Percentiles rank a stretch among this genome's conserved stretches.
Conservation (phyloP, 2,329 filamentous ascomycete species). For the Colletotrichum australisinense region DNA sequence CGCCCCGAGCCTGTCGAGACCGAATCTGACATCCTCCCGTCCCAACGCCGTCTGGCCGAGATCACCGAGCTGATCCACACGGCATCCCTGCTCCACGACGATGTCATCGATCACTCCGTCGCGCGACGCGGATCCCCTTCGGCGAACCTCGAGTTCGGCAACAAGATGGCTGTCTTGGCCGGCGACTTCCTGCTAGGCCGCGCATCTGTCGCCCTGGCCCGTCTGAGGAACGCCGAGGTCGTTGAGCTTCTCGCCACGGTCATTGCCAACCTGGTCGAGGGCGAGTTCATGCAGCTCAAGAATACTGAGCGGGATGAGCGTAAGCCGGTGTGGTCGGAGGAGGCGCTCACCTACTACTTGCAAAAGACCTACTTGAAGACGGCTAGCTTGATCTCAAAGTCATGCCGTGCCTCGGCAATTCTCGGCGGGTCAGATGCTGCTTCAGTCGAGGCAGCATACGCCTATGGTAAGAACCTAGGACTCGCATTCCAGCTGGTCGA, state of each 20-base stretch:
- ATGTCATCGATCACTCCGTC: slow-evolving; percentile 94
- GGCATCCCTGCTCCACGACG: slow-evolving; percentile 94
- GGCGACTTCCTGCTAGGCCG: slow-evolving; percentile 96
- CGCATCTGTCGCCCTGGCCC: slow-evolving; percentile 91
- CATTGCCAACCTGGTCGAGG: slow-evolving; percentile 96
- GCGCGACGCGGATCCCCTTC: slow-evolving; percentile 86
- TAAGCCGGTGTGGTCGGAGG: slow-evolving; percentile 86
- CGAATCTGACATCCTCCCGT: slow-evolving; percentile 83
- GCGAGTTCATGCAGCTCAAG: slow-evolving; percentile 99
- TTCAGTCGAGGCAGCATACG: slow-evolving; percentile 91
- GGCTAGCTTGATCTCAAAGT: slow-evolving; percentile 95
- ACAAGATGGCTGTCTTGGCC: slow-evolving; percentile 98
- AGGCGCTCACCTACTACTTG: slow-evolving; percentile 91
- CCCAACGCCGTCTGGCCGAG: slow-evolving; percentile 91
- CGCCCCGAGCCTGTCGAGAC: slow-evolving; percentile 50
- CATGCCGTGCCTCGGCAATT: slow-evolving; percentile 88
- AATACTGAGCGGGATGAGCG: slow-evolving; percentile 92
- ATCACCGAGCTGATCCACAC: slow-evolving; percentile 99
- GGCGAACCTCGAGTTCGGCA: slow-evolving; percentile 95
- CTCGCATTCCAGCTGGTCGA: slow-evolving; percentile 97
- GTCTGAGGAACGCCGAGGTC: slow-evolving; percentile 92
- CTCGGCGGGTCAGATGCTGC: slow-evolving; percentile 81
- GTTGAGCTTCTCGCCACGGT: slow-evolving; percentile 95
- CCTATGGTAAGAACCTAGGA: slow-evolving; percentile 92
- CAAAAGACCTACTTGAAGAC: slow-evolving; percentile 99